Base-by-base conservation (phyloP, 1,284 basidiomycete species). In the Boletus mariae region DNA sequence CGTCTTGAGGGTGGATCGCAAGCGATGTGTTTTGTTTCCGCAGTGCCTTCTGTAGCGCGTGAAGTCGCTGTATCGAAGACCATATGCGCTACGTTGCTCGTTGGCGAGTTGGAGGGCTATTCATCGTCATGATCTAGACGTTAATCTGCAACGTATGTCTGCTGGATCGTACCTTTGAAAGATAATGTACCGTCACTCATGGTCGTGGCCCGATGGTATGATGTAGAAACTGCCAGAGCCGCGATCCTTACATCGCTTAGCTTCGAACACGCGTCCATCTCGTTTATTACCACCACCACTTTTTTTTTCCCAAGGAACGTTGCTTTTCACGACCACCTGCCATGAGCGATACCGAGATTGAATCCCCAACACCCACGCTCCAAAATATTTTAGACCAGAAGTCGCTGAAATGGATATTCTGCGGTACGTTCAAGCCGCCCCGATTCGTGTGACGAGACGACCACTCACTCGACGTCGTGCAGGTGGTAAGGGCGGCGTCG, bases 401-500 rank as follows among this genome's bases (percentile, higher is more conserved):
- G 62, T 85, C 86, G 32, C 74, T 95, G 58, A 95, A 94, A 71
- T 96, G 93, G 93, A 96, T 96, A 69, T 96, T 96, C 71, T 96
- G 93, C 68, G 93, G 93, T 84, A 72, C 57, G 88, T 82, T 11
- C 44, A 25, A 31, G 23, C 23, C 26, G 13, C 46, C 15, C n/a
- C 10, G 28, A 17, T 32, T 11, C 23, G 12, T 20, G 20, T 20
- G 43, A 45, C 50, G 47, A 47, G 53, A 41, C 51, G 40, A 57
- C 41, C 49, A 41, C 50, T 56, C 55, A 57, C 48, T 53, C 54
- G 38, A 34, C 51, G 52, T 56, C 20, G 55, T 57, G 34, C 65
- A 95, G 92, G 92, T 77, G 92, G 92, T 55, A 96, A 95, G 80
- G 92, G 92, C 71, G 92, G 92, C 76, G 92, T 96, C 61, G 92